Evolutionary conservation across 2,329 filamentous ascomycete genomes (phyloP), one percentile per base, ranked within the genome.

Genomic region (Penicillium brasilianum): DNA sequence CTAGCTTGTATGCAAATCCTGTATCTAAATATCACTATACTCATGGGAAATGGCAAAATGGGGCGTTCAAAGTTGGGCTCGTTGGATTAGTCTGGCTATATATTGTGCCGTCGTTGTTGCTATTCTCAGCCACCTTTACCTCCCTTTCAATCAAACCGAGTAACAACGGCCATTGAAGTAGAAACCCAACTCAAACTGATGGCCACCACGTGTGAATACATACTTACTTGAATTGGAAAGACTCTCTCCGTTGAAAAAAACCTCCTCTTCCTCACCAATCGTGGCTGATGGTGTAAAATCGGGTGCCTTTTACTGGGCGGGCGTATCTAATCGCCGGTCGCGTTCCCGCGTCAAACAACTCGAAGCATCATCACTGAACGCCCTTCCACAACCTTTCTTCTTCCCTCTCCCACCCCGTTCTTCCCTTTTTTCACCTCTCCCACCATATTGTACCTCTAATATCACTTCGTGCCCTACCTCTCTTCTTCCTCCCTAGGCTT

Each of bases 291-390:
- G 32, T 18, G 28, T 28, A 34, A 53, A 54, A 62, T 57, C 44
- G 11, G 54, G 46, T 49, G 49, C 20, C 51, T 34, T 51, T 58
- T 25, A 60, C 37, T 55, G 56, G 55, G 57, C 55, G 37, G 37
- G 58, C 58, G 48, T 64, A 66, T 68, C 65, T 69, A 69, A 69
- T 69, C 66, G 32, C 50, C 69, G 68, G 66, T 65, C 69, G 67
- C 66, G 69, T 69, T 65, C 62, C 66, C 65, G 62, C 62, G 64
- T 51, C 58, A 64, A 69, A 65, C 68, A 65, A 70, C 68, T 69
- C 68, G 63, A 69, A 66, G 67, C 67, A 69, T 69, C 68, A 69
- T 69, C 65, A 49, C 28, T 25, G 32, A 37, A 46, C 46, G 16
- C 53, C 16, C 53, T 36, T 46, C 41, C 20, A 50, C 43, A 30